Evolutionary conservation across 1,139 yeast species (phyloP).

Genomic region (Candida smagusa): DNA sequence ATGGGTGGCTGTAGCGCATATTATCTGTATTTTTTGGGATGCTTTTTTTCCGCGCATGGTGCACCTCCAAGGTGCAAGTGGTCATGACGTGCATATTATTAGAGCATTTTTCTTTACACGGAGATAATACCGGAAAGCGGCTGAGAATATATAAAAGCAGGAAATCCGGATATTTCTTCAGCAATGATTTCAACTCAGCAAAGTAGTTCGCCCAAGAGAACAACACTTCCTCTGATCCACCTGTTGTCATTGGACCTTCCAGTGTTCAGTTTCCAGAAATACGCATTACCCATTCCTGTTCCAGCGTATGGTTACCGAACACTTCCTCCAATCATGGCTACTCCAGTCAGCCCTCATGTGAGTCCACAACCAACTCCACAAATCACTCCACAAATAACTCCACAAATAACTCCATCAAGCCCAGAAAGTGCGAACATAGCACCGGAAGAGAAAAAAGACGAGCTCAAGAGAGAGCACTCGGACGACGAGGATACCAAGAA

Average conservation of each 20-base stretch:
- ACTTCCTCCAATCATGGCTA: conserved; percentile 3
- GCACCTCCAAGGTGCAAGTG: background rate
- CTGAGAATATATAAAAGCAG: background rate
- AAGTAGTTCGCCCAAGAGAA: conserved; percentile 6
- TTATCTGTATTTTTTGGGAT: too few relatives aligned
- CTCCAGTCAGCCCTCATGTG: conserved; percentile 1
- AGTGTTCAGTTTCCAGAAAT: conserved; percentile 7
- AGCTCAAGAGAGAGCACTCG: too few relatives aligned
- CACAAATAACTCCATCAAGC: background rate
- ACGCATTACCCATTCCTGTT: conserved; percentile 7
- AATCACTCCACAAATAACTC: background rate
- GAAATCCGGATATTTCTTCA: background rate
- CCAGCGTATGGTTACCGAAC: conserved; percentile 7
- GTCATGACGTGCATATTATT: background rate
- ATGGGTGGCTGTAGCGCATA: too few relatives aligned
- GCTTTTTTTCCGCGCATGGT: background rate
- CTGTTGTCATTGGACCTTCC: conserved; percentile 28
- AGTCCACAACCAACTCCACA: conserved; percentile 1
- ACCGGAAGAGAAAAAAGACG: too few relatives aligned
- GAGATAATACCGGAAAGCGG: background rate
- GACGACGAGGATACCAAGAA: conserved; percentile 7
- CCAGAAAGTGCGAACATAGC: too few relatives aligned
- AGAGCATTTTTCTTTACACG: background rate
- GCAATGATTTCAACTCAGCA: background rate
- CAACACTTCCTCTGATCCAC: conserved; percentile 25